Evolutionary conservation across 345 rosid genomes (phyloP), one percentile per base, ranked within the genome.

Genomic region (Gossypium bickii): DNA sequence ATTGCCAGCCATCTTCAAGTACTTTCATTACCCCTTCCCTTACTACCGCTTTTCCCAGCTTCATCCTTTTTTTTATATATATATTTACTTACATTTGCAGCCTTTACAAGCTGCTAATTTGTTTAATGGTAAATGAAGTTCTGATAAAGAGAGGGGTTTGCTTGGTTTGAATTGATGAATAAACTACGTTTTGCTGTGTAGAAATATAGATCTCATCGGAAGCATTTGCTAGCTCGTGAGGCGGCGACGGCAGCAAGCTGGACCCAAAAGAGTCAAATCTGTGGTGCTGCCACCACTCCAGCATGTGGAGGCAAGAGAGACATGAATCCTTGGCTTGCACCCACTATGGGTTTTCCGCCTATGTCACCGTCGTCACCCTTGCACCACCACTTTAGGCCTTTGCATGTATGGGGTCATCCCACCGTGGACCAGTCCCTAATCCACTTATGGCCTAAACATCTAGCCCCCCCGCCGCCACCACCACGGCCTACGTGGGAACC

Each of bases 1-100:
- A 86, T 95, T 13, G 99, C 98, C 18, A 95, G 96, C 71, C 99
- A 93, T 82, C 98, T 95, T 34, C 99, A 95, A 83, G 99, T 92
- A 88, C 27, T 34, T 34, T 5, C 41, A 34, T 34, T 34, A 34
- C 41, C 7, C 41, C 41, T 34, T 34, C 41, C 7, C 41, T 5
- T 34, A 34, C 41, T 34, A 34, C 41, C 7, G 41, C 41, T 5
- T 34, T 34, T 34, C 41, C 41, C 41, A 34, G 41, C 7, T 34
- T 34, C 56, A 4, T 22, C 56, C 49, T 15, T 49, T 22, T 45
- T 2, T 1, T 43, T 9, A 9, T 27, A 47, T n/a, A 22, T 45
- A 20, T 22, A 20, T 22, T 1, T n/a, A 4, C 60, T 56, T 20
- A 20, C 27, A 20, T 6, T 64, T 38, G 41, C 68, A 64, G 44